Conservation (phyloP, 2,329 filamentous ascomycete species). For the Beauveria pseudobassiana region DNA sequence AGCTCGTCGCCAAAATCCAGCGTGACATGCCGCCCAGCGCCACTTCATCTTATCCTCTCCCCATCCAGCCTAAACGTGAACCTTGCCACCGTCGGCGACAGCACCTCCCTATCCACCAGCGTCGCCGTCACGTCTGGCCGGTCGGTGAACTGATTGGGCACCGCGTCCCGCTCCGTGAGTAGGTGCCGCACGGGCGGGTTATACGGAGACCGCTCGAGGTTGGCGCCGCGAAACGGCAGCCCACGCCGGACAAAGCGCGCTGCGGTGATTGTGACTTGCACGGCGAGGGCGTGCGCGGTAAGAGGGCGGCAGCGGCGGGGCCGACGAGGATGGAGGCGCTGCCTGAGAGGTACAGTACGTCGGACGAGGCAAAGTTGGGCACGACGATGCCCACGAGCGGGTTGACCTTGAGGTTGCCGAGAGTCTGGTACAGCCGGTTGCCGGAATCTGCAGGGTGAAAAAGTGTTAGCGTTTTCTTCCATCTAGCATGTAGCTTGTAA, state of each 20-base stretch:
- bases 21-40: slow-evolving; percentile 71
- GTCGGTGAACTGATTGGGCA: no score
- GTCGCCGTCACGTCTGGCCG: slow-evolving; percentile 35
- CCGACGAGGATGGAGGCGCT: slow-evolving; percentile 59
- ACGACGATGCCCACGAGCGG: slow-evolving; percentile 63
- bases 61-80: slow-evolving; percentile 43
- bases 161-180: slow-evolving; percentile 40
- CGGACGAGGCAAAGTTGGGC: slow-evolving; percentile 64
- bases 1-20: slow-evolving; percentile 65
- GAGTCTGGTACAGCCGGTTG: slow-evolving; percentile 74
- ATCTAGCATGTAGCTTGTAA: no score
- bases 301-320: slow-evolving; percentile 49
- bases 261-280: slow-evolving; percentile 56
- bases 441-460: slow-evolving; percentile 48
- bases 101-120: slow-evolving; percentile 47
- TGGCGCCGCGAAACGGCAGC: slow-evolving; percentile 58
- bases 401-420: slow-evolving; percentile 66
- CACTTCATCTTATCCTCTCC: slow-evolving; percentile 31
- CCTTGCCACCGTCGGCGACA: slow-evolving; percentile 61
- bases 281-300: slow-evolving; percentile 67
- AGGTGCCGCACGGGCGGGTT: slow-evolving; percentile 67
- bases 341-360: slow-evolving; percentile 70
- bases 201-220: slow-evolving; percentile 62
- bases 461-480: not conserved
- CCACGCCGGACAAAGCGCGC: slow-evolving; percentile 56